phyloP scores from a whole-genome alignment of 1,139 yeast species.

The Blastobotrys capitulatus region DNA sequence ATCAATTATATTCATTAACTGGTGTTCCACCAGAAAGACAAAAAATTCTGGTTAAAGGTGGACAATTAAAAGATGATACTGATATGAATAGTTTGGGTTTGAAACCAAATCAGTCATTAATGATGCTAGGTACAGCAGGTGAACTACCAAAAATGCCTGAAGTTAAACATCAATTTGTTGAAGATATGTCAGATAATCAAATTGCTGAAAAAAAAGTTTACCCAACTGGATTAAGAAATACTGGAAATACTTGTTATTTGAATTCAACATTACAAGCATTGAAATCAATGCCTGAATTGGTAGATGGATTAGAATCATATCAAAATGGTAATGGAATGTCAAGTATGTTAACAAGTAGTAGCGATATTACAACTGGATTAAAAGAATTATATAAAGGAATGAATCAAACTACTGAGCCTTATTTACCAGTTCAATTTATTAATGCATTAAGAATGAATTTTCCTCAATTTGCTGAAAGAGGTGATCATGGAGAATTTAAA shows the following conservation, averaged over 20 bases:
- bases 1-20: conserved; percentile 65
- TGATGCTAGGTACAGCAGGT: conserved; percentile 93
- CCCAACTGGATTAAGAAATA: conserved; percentile 80
- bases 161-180: conserved; percentile 54
- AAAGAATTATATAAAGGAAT: conserved; percentile 32
- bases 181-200: conserved; percentile 55
- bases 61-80: conserved; percentile 71
- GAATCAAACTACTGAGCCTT: conserved; percentile 29
- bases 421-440: conserved; percentile 57
- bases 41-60: conserved; percentile 84
- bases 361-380: conserved; percentile 27
- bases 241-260: conserved; percentile 94
- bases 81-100: conserved; percentile 47
- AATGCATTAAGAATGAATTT: conserved; percentile 40
- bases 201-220: conserved; percentile 30
- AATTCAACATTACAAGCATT: conserved; percentile 85
- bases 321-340: conserved; percentile 15
- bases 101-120: conserved; percentile 61
- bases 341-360: not conserved
- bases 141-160: conserved; percentile 55
- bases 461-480: conserved; percentile 84
- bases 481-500: conserved; percentile 64
- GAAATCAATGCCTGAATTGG: conserved; percentile 58
- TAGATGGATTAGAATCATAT: conserved; percentile 28
- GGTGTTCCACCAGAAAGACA: conserved; percentile 84